Base-by-base conservation (phyloP, 2,329 filamentous ascomycete species). In the Monilinia aucupariae region DNA sequence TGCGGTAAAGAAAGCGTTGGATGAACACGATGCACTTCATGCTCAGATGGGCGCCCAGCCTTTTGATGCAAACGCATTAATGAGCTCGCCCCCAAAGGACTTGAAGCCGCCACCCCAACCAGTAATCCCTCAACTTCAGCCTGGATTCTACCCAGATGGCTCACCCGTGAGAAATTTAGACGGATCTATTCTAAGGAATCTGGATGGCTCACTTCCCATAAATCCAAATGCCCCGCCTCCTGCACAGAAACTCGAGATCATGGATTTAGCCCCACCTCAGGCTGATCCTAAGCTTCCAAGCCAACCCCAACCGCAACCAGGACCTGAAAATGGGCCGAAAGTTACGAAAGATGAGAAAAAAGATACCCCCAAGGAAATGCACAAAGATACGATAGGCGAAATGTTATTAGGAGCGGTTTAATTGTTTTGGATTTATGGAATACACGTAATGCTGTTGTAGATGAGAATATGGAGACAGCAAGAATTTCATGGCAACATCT, bases 1-100 rank as follows among this genome's bases (percentile, higher is more conserved):
- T 20, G 65, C 64, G 3, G 64, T 68, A 17, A 72, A 71, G 62
- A 65, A 70, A 41, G 66, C 63, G 5, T 61, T 53, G 8, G 54
- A 54, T n/a, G 59, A 61, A n/a, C 59, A 63, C 43, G 66, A 69
- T 41, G 58, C 52, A 41, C 51, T 62, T 27, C 59, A 62, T 56
- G 51, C 59, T 1, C 43, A 62, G 17, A 62, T 62, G 59, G 59
- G 59, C 4, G 59, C 59, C 15, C 20, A 54, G 13, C 17, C 45
- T 9, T 20, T 62, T 5, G 50, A 56, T 30, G 22, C 6, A n/a
- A 27, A 48, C 7, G 27, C 22, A 25, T 34, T 62, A 15, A 4
- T 32, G 1, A 56, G 48, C 12, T n/a, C 32, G 15, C 59, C 59
- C 12, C 59, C 56, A 25, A 22, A 45, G 39, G 34, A 56, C 15